phyloP scores from a whole-genome alignment of 176 grass and related monocot species.

The Hyparrhenia diplandra region DNA sequence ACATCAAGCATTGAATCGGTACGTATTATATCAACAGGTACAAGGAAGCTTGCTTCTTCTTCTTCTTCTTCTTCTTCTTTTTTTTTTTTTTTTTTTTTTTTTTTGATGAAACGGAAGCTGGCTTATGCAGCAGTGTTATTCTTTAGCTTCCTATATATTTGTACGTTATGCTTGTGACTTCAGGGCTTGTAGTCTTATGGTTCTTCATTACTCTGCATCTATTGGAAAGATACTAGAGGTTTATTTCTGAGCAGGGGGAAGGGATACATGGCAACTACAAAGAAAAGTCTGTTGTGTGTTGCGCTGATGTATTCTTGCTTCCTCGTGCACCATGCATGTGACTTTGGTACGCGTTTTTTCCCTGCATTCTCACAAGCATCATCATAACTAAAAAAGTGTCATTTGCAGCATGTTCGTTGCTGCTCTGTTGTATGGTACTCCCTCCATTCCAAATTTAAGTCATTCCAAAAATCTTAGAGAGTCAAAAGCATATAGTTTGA shows the following conservation, averaged over 20 bases:
- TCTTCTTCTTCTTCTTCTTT: no score
- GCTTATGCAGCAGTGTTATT: neutral
- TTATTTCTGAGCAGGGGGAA: slow-evolving; percentile 10
- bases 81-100: no score
- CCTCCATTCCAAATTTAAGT: no score
- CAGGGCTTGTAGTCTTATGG: neutral
- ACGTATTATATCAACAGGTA: neutral
- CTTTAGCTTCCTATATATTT: slow-evolving; percentile 30
- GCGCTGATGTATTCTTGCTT: slow-evolving; percentile 11
- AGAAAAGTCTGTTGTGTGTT: neutral
- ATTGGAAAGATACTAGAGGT: neutral
- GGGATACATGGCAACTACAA: neutral
- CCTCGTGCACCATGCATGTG: slow-evolving; percentile 29
- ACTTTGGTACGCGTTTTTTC: slow-evolving; percentile 19
- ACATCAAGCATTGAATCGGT: neutral
- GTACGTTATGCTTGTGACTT: neutral
- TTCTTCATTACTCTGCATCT: neutral
- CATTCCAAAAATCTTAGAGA: no score
- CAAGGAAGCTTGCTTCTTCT: no score
- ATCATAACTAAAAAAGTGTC: neutral
- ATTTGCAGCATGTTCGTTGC: neutral
- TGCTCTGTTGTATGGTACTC: neutral
- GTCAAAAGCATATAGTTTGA: no score
- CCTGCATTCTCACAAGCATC: neutral
- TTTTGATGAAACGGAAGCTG: no score